These are phyloP conservation scores for Escovopsis sp. DNA, from an alignment of 2,329 filamentous ascomycete species.

Conservation along the genomic window DNA sequence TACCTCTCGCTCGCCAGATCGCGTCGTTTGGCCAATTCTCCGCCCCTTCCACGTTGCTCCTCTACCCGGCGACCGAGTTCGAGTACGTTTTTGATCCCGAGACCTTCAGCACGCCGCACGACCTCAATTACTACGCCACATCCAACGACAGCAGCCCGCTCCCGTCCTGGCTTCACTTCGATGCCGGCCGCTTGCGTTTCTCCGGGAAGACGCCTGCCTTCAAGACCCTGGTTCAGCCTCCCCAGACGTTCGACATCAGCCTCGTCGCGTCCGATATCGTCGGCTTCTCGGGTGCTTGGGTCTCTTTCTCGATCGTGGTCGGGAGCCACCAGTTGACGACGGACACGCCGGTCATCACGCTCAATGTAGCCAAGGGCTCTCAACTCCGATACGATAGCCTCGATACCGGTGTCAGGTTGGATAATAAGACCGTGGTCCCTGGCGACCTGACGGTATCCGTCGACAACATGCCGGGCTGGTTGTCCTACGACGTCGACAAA, in stretches of 20 bases:
- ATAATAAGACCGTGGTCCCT: slow-evolving; percentile 33
- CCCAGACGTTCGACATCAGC: slow-evolving; percentile 56
- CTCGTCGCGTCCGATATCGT: slow-evolving; percentile 65
- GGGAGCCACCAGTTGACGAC: slow-evolving; percentile 55
- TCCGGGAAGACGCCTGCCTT: slow-evolving; percentile 54
- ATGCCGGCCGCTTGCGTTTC: slow-evolving; percentile 47
- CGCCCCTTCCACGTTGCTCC: slow-evolving; percentile 41
- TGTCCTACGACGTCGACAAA: slow-evolving; percentile 46
- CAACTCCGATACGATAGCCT: slow-evolving; percentile 38
- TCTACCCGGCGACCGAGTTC: slow-evolving; percentile 38
- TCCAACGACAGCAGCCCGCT: slow-evolving; percentile 66
- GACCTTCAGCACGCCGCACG: slow-evolving; percentile 45
- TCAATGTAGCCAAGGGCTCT: slow-evolving; percentile 41
- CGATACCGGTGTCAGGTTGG: slow-evolving; percentile 36
- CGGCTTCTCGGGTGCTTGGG: slow-evolving; percentile 55
- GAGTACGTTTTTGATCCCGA: slow-evolving; percentile 35
- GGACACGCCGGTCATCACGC: slow-evolving; percentile 35
- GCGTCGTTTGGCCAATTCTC: slow-evolving; percentile 42
- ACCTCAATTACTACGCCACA: slow-evolving; percentile 60
- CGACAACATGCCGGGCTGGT: slow-evolving; percentile 48
- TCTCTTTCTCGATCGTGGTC: slow-evolving; percentile 57
- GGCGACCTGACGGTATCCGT: slow-evolving; percentile 37
- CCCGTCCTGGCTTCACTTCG: slow-evolving; percentile 73
- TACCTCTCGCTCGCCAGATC: slow-evolving; percentile 44
- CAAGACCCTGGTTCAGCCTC: slow-evolving; percentile 45